Evolutionary conservation across 2,329 filamentous ascomycete genomes (phyloP).

Genomic region (Blumeria hordei): DNA sequence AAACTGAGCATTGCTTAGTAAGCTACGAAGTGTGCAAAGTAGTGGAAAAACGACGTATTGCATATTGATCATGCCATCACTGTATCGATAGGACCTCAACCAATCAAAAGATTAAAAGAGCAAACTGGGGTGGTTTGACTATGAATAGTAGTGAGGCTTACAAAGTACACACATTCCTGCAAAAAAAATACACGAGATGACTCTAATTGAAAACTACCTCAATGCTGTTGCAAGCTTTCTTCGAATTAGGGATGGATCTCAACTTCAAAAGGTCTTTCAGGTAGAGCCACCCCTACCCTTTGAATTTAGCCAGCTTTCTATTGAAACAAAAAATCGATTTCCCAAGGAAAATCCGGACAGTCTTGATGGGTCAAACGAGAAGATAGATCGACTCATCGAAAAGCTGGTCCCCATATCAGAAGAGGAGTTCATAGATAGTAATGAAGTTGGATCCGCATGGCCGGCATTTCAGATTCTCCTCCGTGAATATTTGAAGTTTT

Average conservation of each 20-base stretch:
- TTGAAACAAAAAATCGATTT: slow-evolving; percentile 36
- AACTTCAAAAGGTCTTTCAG: slow-evolving; percentile 44
- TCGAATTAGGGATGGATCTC: slow-evolving; percentile 34
- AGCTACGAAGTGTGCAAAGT: too few species aligned
- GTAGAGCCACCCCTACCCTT: slow-evolving; percentile 48
- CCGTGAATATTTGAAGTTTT: slow-evolving; percentile 56
- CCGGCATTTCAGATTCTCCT: slow-evolving; percentile 56
- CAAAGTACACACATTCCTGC: too few species aligned
- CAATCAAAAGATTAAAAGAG: too few species aligned
- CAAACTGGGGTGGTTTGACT: too few species aligned
- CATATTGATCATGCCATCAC: too few species aligned
- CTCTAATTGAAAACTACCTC: slow-evolving; percentile 45
- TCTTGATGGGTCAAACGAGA: slow-evolving; percentile 16
- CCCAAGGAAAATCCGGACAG: background rate
- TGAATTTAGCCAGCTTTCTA: slow-evolving; percentile 41
- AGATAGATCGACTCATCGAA: slow-evolving; percentile 33
- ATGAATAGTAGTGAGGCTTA: too few species aligned
- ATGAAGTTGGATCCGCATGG: slow-evolving; percentile 42
- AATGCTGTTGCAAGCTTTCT: slow-evolving; percentile 36
- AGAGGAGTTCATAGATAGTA: slow-evolving; percentile 26
- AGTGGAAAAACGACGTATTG: too few species aligned
- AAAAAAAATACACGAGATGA: slow-evolving; percentile 19
- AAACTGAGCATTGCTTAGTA: too few species aligned
- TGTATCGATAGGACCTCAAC: too few species aligned
- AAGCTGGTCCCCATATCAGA: slow-evolving; percentile 38